Evolutionary conservation across 2,329 filamentous ascomycete genomes (phyloP).

Genomic region (Hypomyces rosellus): DNA sequence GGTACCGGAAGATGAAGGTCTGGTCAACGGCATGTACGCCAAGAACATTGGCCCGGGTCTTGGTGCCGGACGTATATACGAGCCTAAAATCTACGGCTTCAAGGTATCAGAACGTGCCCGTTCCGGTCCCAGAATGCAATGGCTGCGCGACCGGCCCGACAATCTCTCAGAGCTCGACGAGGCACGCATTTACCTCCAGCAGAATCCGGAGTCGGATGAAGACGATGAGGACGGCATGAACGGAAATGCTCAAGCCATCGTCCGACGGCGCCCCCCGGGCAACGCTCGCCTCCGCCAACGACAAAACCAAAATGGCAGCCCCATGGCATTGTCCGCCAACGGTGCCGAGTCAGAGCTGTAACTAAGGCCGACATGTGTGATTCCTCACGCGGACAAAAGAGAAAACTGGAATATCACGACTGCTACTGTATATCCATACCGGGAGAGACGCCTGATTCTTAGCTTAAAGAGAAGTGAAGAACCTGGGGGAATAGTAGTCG

Average conservation of each 20-base stretch:
- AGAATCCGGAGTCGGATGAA: conserved; percentile 53
- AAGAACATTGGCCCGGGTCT: conserved; percentile 85
- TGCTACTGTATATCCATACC: no score
- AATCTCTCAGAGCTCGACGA: conserved; percentile 84
- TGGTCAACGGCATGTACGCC: conserved; percentile 80
- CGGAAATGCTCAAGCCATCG: conserved; percentile 33
- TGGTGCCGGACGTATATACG: conserved; percentile 77
- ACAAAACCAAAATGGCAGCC: conserved; percentile 48
- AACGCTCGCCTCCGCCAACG: conserved; percentile 36
- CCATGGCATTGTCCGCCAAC: conserved; percentile 51
- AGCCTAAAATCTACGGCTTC: conserved; percentile 95
- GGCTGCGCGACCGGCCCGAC: conserved; percentile 78
- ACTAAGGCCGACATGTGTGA: conserved; percentile 11
- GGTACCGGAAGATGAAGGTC: conserved; percentile 37
- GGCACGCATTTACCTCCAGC: conserved; percentile 47
- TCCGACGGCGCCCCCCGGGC: conserved; percentile 39
- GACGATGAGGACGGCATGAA: conserved; percentile 49
- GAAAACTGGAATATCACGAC: no score
- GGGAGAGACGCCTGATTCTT: no score
- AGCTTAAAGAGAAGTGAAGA: no score
- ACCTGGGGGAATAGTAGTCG: no score
- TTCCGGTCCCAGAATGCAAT: conserved; percentile 92
- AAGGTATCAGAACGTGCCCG: conserved; percentile 84
- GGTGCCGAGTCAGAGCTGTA: conserved; percentile 52
- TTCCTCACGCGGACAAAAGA: no score